A percentile compares a stretch with the other conserved stretches of the same genome.
Evolutionary conservation across 257 asterid species (phyloP).

Genomic region (Anisodus tanguticus): DNA sequence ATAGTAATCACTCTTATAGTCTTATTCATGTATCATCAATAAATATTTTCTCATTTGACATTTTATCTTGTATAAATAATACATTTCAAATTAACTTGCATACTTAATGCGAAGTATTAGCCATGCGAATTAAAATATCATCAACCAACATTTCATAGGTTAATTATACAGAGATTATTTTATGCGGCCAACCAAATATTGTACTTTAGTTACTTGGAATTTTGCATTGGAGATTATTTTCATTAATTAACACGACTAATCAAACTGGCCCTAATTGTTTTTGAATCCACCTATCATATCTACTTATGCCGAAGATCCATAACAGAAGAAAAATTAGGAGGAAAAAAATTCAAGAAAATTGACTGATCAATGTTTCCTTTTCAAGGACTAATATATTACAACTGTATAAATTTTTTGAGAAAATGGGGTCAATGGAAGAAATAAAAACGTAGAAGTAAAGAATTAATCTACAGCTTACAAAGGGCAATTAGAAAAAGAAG

Average conservation of each 20-base stretch:
- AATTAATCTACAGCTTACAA: constrained; percentile 20
- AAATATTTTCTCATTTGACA: too few species aligned
- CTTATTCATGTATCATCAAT: too few species aligned
- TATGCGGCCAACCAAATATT: background rate
- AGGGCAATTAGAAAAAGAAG: background rate
- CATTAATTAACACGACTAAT: background rate
- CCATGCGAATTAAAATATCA: background rate
- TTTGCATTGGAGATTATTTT: background rate
- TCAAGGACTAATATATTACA: background rate
- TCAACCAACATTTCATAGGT: background rate
- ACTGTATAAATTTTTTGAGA: background rate
- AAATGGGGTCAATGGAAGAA: background rate
- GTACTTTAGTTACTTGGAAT: background rate
- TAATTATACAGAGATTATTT: background rate
- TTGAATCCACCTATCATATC: background rate
- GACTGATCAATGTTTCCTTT: background rate
- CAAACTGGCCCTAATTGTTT: background rate
- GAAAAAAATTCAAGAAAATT: background rate
- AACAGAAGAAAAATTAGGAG: background rate
- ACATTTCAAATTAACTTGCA: too few species aligned
- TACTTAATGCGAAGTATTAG: too few species aligned
- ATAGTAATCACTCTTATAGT: too few species aligned
- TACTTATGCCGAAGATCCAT: background rate
- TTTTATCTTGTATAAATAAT: too few species aligned
- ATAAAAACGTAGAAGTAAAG: background rate